Evolutionary conservation across 495 filamentous ascomycete species (phyloP), one percentile per base, ranked within the genome.

Genomic region (Penicillium argentinense): DNA sequence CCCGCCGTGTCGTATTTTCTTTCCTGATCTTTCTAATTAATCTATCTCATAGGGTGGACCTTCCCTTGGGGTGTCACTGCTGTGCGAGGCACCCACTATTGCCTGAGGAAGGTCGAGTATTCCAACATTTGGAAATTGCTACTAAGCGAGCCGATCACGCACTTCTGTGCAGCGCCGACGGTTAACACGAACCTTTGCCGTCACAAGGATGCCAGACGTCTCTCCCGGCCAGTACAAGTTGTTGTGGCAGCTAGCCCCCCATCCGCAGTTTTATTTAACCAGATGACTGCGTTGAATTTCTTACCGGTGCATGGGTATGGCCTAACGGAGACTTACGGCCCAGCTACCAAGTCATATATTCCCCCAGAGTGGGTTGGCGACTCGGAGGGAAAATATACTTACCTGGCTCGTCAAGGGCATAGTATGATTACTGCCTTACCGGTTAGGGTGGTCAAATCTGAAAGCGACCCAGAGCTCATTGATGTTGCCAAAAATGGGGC

Each of bases 111-210:
- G 71, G 87, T 98, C 45, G 91, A 97, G 67, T 98, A 98, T 58
- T 80, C 86, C 0, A 75, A 90, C 42, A 96, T 98, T 45, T 98
- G 93, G 93, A 72, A 75, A 27, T 63, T 97, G 6, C 73, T 98
- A 17, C 91, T 89, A 57, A 73, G 86, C 26, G 88, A 96, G 59
- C 69, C 77, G 9, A 84, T 97, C 45, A 97, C 90, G 4, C 93
- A 98, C 68, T 97, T 91, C 76, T 91, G 90, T 59, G 93, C 93
- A 5, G 93, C 93, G 4, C 93, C 93, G 12, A 98, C 93, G 3
- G 93, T 98, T 33, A 97, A 97, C 67, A 98, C 91, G 0, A 69
- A 97, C 2, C 81, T 98, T 5, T 97, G 93, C 66, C 82, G 83
- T 25, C 76, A 83, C 1, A 68, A 78, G 28, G 80, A 88, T 55